phyloP scores from a whole-genome alignment of 176 grass and related monocot species.

The Rhynchospora pubera region DNA sequence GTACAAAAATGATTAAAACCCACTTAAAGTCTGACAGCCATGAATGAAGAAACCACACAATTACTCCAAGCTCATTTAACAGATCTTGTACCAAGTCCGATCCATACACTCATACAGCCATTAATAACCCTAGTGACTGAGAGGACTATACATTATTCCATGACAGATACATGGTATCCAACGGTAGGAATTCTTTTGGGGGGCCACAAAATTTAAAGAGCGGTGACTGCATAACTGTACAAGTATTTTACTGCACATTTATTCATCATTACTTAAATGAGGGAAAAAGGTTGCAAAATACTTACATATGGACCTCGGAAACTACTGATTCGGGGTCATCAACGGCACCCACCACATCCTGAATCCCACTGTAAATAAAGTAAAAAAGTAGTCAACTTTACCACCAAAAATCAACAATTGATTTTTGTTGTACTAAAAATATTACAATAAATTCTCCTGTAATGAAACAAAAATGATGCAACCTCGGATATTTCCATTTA shows the following conservation, averaged over 20 bases:
- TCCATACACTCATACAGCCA: too few relatives aligned
- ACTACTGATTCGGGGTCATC: constrained; percentile 68
- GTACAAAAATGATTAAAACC: not conserved
- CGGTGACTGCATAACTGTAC: not conserved
- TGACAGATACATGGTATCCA: not conserved
- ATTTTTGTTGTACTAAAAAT: constrained; percentile 29
- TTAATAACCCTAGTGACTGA: not conserved
- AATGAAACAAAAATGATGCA: not conserved
- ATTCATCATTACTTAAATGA: not conserved
- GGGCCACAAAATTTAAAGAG: not conserved
- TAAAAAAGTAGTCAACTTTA: constrained; percentile 1
- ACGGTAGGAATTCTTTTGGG: not conserved
- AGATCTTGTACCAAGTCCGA: too few relatives aligned
- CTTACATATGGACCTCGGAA: constrained; percentile 65
- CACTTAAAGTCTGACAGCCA: not conserved
- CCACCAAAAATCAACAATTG: not conserved
- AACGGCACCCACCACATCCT: constrained; percentile 41
- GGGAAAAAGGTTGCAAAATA: not conserved
- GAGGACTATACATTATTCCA: not conserved
- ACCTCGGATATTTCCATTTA: not conserved
- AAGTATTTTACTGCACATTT: not conserved
- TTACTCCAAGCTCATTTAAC: not conserved
- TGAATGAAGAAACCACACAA: not conserved
- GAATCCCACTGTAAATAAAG: constrained; percentile 11
- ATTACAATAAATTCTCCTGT: not conserved